Percentiles rank a stretch among this genome's conserved stretches.
These are phyloP conservation scores for Candida caryicola DNA, from an alignment of 805 yeast species.

Conservation along the genomic window DNA sequence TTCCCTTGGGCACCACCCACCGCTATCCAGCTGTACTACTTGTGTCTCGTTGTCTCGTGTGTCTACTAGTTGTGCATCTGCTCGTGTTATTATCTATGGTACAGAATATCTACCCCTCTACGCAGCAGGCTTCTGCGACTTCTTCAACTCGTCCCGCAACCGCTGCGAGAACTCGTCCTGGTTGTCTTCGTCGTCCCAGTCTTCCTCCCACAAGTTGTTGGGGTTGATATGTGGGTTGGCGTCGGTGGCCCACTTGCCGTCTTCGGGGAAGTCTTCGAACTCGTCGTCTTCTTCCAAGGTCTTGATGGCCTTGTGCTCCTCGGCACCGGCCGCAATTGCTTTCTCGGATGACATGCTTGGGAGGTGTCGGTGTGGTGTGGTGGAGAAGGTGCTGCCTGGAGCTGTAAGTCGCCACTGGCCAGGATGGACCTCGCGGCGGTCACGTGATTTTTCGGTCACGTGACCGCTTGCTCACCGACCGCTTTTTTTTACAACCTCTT, in stretches of 20 bases:
- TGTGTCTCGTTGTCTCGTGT: too few species aligned
- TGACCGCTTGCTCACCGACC: background rate
- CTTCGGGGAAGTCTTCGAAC: constrained; percentile 94
- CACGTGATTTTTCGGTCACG: constrained; percentile 2
- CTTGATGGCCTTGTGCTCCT: constrained; percentile 48
- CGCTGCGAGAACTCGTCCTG: constrained; percentile 83
- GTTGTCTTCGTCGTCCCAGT: constrained; percentile 95
- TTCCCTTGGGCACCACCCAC: too few species aligned
- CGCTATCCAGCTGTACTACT: too few species aligned
- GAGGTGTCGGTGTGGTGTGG: background rate
- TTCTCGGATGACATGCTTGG: constrained; percentile 10
- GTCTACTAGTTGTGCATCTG: too few species aligned
- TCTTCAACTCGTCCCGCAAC: constrained; percentile 50
- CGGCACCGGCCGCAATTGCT: constrained; percentile 11
- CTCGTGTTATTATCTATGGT: background rate
- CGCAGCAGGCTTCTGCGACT: constrained; percentile 9
- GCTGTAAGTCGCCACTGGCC: too few species aligned
- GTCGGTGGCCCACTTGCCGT: constrained; percentile 67
- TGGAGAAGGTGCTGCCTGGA: too few species aligned
- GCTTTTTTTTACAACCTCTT: constrained; percentile 3
- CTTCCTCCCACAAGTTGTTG: constrained; percentile 87
- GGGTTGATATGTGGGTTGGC: constrained; percentile 51
- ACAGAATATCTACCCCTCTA: background rate
- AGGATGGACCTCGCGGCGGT: too few species aligned
- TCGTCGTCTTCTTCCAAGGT: constrained; percentile 94